Percentiles rank a stretch among this genome's conserved stretches.
Conservation (phyloP, 2,329 filamentous ascomycete genomes). For the Xylariaceae sp. region DNA sequence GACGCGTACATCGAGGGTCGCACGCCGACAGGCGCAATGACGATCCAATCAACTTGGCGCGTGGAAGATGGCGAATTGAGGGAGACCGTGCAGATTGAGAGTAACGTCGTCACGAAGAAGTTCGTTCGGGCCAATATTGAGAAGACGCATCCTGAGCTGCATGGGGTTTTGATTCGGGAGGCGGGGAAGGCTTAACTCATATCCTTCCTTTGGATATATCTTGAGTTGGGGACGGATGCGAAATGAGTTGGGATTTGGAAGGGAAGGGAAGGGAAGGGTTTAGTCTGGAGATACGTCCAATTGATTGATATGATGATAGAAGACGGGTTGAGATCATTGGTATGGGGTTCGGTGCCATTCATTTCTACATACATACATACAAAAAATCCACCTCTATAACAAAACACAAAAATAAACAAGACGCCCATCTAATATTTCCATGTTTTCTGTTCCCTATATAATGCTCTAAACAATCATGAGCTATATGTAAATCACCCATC, state of each 20-base stretch:
- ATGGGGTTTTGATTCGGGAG: conserved; percentile 20
- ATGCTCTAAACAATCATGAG: no score
- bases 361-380: neutral
- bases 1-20: conserved; percentile 26
- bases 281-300: no score
- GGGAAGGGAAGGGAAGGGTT: no score
- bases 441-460: no score
- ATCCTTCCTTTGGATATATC: no score
- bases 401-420: neutral
- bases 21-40: conserved; percentile 25
- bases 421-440: no score
- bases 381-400: neutral
- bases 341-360: neutral
- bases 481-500: no score
- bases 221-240: no score
- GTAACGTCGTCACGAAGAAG: conserved; percentile 28
- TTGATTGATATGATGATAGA: no score
- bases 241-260: no score
- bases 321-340: no score
- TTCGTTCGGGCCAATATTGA: conserved; percentile 30
- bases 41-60: conserved; percentile 20
- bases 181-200: conserved; percentile 10
- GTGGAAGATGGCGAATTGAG: conserved; percentile 18
- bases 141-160: conserved; percentile 26
- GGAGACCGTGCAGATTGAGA: conserved; percentile 28